Evolutionary conservation across 192 early-diverging fungal genomes (phyloP).

Genomic region (Obelidium mucronatum): DNA sequence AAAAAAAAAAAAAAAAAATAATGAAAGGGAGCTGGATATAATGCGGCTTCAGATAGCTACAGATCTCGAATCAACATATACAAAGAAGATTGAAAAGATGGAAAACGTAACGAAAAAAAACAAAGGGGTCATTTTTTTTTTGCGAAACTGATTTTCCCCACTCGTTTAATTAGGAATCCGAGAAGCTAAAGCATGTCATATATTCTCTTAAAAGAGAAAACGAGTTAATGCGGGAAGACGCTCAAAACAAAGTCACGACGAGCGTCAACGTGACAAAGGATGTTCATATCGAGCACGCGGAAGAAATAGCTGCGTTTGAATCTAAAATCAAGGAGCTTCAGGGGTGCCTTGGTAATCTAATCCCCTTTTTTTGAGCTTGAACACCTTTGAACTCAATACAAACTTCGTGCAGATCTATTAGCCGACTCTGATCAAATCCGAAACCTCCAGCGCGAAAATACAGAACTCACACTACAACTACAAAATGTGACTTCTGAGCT

Average conservation of each 20-base stretch:
- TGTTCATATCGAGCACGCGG: constrained; percentile 12
- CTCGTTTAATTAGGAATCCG: constrained; percentile 18
- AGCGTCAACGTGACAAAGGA: constrained; percentile 24
- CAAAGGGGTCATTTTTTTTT: neutral
- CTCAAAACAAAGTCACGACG: constrained; percentile 20
- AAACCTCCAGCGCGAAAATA: constrained; percentile 39
- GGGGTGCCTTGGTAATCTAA: constrained; percentile 24
- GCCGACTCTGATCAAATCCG: constrained; percentile 36
- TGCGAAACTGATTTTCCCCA: neutral
- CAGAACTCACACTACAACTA: constrained; percentile 4
- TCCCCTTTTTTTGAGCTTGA: neutral
- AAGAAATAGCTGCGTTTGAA: constrained; percentile 36
- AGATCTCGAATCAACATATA: constrained; percentile 22
- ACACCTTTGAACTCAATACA: too few relatives aligned
- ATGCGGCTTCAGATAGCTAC: constrained; percentile 9
- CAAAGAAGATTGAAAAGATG: constrained; percentile 26
- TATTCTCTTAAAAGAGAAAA: constrained; percentile 26
- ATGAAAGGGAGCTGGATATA: constrained; percentile 33
- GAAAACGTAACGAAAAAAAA: constrained; percentile 15
- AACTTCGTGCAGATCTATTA: constrained; percentile 1
- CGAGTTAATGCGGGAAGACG: constrained; percentile 33
- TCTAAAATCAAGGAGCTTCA: constrained; percentile 30
- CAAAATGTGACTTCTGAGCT: constrained; percentile 31
- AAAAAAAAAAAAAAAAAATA: neutral
- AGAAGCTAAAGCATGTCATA: constrained; percentile 16